Evolutionary conservation across 1,284 basidiomycete genomes (phyloP).

Genomic region (Phylloboletellus chloephorus): DNA sequence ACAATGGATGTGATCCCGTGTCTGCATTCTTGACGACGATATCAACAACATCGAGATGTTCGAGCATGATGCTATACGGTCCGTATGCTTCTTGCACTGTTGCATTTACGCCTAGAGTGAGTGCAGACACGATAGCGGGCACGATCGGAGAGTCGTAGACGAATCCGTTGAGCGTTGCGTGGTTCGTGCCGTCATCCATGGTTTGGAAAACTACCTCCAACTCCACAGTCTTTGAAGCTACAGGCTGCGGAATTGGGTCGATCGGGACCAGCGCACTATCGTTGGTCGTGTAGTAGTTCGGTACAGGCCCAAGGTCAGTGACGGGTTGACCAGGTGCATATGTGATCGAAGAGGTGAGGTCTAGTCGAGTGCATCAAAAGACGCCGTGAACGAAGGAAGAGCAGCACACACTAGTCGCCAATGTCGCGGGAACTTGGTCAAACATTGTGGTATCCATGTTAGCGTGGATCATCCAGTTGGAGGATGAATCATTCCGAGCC

Average conservation of each 20-base stretch:
- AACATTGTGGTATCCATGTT: conserved; percentile 90
- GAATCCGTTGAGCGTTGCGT: conserved; percentile 66
- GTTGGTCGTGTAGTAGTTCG: conserved; percentile 51
- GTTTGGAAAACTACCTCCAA: conserved; percentile 62
- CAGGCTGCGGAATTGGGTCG: conserved; percentile 36
- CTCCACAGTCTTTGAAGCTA: conserved; percentile 48
- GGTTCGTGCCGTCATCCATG: conserved; percentile 76
- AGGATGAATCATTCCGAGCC: conserved; percentile 77
- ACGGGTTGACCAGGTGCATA: conserved; percentile 51
- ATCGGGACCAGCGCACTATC: conserved; percentile 63
- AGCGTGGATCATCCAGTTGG: conserved; percentile 87
- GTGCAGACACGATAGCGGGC: conserved; percentile 69
- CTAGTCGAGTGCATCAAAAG: conserved; percentile 32
- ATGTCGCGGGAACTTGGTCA: conserved; percentile 64
- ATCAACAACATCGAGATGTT: conserved; percentile 75
- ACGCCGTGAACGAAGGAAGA: background rate
- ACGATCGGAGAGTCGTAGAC: conserved; percentile 67
- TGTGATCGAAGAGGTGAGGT: conserved; percentile 72
- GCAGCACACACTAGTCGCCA: conserved; percentile 65
- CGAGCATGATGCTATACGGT: conserved; percentile 66
- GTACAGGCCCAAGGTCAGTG: conserved; percentile 46
- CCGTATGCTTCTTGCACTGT: conserved; percentile 73
- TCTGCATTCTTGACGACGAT: conserved; percentile 81
- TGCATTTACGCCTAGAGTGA: conserved; percentile 74
- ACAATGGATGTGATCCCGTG: conserved; percentile 78